These are phyloP conservation scores for Penicillium rolfsii DNA, from an alignment of 2,329 filamentous ascomycete genomes.

Conservation along the genomic window DNA sequence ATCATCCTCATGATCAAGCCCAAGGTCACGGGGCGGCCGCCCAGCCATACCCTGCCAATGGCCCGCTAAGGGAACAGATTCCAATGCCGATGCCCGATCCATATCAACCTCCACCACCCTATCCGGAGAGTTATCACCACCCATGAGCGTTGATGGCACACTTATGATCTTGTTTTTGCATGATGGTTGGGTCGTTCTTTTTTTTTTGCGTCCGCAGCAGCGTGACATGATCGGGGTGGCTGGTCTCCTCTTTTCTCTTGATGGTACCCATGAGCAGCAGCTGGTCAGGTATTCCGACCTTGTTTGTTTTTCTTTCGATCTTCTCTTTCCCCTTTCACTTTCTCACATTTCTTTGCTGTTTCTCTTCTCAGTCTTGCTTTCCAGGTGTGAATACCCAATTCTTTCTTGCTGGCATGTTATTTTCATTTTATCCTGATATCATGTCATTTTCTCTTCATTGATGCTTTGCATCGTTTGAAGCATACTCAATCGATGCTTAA, in stretches of 20 bases:
- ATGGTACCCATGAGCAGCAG: constrained; percentile 29
- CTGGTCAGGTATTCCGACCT: neutral
- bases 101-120: constrained; percentile 34
- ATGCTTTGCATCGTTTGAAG: constrained; percentile 13
- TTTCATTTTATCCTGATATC: constrained; percentile 8
- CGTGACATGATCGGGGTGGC: constrained; percentile 9
- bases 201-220: constrained; percentile 4
- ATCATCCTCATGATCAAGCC: constrained; percentile 11
- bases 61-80: constrained; percentile 34
- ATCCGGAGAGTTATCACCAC: constrained; percentile 27
- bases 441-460: constrained; percentile 7
- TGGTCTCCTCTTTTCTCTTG: constrained; percentile 15
- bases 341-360: neutral
- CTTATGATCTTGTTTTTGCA: constrained; percentile 6
- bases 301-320: neutral
- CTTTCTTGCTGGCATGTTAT: constrained; percentile 10
- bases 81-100: constrained; percentile 39
- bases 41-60: constrained; percentile 27
- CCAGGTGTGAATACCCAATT: constrained; percentile 28
- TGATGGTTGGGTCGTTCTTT: constrained; percentile 1
- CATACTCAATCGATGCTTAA: constrained; percentile 14
- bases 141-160: constrained; percentile 17
- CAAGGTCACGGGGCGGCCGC: neutral
- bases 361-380: constrained; percentile 14
- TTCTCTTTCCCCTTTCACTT: constrained; percentile 4